A percentile compares a stretch with the other conserved stretches of the same genome.
Evolutionary conservation across 129 eudicot species (phyloP).

Genomic region (Calendula officinalis): DNA sequence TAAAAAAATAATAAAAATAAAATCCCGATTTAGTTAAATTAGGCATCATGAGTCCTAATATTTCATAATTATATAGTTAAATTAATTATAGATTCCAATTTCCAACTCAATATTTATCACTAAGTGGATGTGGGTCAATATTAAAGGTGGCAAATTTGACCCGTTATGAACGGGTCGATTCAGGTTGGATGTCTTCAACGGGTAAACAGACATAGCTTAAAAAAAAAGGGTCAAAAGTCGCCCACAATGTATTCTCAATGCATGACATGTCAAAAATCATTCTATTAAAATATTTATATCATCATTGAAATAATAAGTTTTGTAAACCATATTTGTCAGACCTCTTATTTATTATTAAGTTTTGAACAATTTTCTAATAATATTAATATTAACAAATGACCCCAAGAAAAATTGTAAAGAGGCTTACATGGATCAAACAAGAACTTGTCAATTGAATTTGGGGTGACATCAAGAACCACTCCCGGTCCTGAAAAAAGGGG

Average conservation of each 20-base stretch:
- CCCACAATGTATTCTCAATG: too few relatives aligned
- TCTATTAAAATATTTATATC: too few relatives aligned
- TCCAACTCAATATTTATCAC: not conserved
- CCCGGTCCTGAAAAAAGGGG: constrained; percentile 59
- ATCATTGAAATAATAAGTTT: too few relatives aligned
- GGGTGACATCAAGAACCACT: constrained; percentile 70
- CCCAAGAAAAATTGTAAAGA: constrained; percentile 4
- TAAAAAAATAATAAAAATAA: not conserved
- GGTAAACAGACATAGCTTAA: too few relatives aligned
- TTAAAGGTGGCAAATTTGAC: not conserved
- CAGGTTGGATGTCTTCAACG: too few relatives aligned
- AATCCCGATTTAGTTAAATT: not conserved
- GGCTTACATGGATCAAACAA: constrained; percentile 85
- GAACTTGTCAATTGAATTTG: constrained; percentile 69
- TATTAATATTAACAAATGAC: not conserved
- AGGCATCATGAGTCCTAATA: not conserved
- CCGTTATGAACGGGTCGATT: too few relatives aligned
- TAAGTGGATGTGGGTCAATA: not conserved
- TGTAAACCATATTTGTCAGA: too few relatives aligned
- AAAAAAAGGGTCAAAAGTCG: not conserved
- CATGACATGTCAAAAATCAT: too few relatives aligned
- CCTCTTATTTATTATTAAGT: too few relatives aligned
- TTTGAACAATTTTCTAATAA: too few relatives aligned
- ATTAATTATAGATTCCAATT: not conserved
- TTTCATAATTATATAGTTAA: not conserved